A percentile compares a stretch with the other conserved stretches of the same genome.
Evolutionary conservation across 371 early-diverging fungal genomes (phyloP).

Genomic region (Saksenaea vasiformis): DNA sequence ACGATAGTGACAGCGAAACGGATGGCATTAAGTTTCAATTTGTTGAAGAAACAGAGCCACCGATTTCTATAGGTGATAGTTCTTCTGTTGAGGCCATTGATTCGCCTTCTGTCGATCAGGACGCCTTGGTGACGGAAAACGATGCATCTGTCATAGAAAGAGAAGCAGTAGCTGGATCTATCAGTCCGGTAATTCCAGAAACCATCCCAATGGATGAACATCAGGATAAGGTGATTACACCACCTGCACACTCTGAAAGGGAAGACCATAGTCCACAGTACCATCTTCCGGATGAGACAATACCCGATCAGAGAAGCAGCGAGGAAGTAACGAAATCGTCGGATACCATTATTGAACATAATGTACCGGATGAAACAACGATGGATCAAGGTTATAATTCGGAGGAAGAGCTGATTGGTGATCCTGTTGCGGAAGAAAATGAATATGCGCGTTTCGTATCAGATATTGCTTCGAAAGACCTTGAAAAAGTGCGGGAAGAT

Average conservation of each 20-base stretch:
- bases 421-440: conserved; percentile 48
- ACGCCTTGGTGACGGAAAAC: background rate
- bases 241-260: too few relatives aligned
- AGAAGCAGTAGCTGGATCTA: background rate
- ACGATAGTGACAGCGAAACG: conserved; percentile 24
- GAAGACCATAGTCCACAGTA: too few relatives aligned
- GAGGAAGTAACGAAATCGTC: background rate
- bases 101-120: background rate
- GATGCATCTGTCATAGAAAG: background rate
- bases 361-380: background rate
- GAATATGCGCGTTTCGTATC: conserved; percentile 60
- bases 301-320: too few relatives aligned
- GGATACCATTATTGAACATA: background rate
- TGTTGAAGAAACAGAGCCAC: background rate
- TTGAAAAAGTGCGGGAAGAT: conserved; percentile 45
- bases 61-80: background rate
- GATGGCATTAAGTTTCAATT: conserved; percentile 13
- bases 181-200: too few relatives aligned
- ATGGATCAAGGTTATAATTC: conserved; percentile 40
- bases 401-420: conserved; percentile 38
- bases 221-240: too few relatives aligned
- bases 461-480: conserved; percentile 46
- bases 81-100: background rate
- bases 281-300: too few relatives aligned
- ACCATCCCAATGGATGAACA: too few relatives aligned